phyloP scores from a whole-genome alignment of 768 basidiomycete species.

The Hypholoma fasciculare region DNA sequence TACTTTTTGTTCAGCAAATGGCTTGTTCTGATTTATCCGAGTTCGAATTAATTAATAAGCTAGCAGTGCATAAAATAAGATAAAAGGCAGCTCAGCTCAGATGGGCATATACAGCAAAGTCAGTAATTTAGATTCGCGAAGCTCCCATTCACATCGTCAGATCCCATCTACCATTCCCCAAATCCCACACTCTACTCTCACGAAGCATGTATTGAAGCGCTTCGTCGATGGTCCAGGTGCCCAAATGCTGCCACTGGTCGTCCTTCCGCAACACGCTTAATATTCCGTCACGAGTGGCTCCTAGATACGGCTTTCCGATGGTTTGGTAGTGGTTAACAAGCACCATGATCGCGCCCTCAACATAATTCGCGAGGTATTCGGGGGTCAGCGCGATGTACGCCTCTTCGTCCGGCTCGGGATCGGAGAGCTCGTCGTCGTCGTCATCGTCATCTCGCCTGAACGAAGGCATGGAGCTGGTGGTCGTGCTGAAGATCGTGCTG shows the following conservation, averaged over 20 bases:
- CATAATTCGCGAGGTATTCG: constrained; percentile 43
- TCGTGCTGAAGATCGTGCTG: constrained; percentile 30
- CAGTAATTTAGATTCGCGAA: too few species aligned
- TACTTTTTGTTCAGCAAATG: too few species aligned
- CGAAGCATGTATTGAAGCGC: constrained; percentile 48
- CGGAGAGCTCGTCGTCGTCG: constrained; percentile 48
- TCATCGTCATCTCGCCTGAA: constrained; percentile 31
- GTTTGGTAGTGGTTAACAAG: constrained; percentile 19
- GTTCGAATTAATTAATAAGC: too few species aligned
- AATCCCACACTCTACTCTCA: constrained; percentile 36
- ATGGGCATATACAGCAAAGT: too few species aligned
- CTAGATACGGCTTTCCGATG: constrained; percentile 22
- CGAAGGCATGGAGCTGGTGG: constrained; percentile 10
- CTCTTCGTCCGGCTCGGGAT: constrained; percentile 63
- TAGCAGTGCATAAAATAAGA: too few species aligned
- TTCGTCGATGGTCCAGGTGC: constrained; percentile 64
- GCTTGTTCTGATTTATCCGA: too few species aligned
- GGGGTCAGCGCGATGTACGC: constrained; percentile 66
- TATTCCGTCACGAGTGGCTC: constrained; percentile 45
- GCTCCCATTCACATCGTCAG: constrained; percentile 25
- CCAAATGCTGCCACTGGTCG: constrained; percentile 65
- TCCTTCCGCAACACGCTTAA: constrained; percentile 49
- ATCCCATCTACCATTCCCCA: constrained; percentile 41
- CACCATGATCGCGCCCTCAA: constrained; percentile 44
- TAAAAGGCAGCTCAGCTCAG: too few species aligned